Conservation (phyloP, 2,329 filamentous ascomycete species). For the Colletotrichum liaoningense region DNA sequence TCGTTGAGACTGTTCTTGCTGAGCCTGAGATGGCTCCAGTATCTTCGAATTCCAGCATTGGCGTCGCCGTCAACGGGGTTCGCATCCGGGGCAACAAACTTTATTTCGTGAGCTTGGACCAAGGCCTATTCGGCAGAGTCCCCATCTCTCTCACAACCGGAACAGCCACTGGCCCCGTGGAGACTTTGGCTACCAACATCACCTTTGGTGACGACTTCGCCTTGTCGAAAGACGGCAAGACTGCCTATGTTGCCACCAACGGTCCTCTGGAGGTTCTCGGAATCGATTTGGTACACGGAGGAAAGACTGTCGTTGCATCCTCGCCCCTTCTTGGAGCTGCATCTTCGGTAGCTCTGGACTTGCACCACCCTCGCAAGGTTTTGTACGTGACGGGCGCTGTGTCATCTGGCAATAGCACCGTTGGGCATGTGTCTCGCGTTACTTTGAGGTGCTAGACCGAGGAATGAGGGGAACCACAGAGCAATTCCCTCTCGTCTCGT, state of each 20-base stretch:
- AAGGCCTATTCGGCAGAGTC: not conserved
- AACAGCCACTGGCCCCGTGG: not conserved
- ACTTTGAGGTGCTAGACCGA: not conserved
- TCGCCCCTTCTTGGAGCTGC: not conserved
- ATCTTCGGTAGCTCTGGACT: slow-evolving; percentile 1
- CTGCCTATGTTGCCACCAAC: slow-evolving; percentile 17
- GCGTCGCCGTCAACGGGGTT: slow-evolving; percentile 11
- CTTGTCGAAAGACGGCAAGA: slow-evolving; percentile 3
- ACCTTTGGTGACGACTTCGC: slow-evolving; percentile 26
- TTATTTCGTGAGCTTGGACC: slow-evolving; percentile 22
- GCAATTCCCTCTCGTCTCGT: not conserved
- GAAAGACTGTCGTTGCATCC: not conserved
- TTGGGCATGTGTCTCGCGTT: slow-evolving; percentile 6
- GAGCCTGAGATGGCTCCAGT: slow-evolving; percentile 27
- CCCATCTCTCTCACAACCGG: slow-evolving; percentile 6
- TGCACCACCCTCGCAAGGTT: not conserved
- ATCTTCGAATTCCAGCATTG: not conserved
- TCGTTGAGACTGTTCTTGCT: slow-evolving; percentile 30
- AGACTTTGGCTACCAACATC: slow-evolving; percentile 5
- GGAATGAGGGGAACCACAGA: not conserved
- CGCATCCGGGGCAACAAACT: slow-evolving; percentile 2
- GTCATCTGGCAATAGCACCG: not conserved
- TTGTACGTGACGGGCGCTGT: not conserved
- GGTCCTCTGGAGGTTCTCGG: slow-evolving; percentile 8
- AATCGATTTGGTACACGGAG: not conserved